A percentile compares a stretch with the other conserved stretches of the same genome.
These are phyloP conservation scores for Vitis hybrid DNA, from an alignment of 177 flowering plant genomes.

Conservation along the genomic window DNA sequence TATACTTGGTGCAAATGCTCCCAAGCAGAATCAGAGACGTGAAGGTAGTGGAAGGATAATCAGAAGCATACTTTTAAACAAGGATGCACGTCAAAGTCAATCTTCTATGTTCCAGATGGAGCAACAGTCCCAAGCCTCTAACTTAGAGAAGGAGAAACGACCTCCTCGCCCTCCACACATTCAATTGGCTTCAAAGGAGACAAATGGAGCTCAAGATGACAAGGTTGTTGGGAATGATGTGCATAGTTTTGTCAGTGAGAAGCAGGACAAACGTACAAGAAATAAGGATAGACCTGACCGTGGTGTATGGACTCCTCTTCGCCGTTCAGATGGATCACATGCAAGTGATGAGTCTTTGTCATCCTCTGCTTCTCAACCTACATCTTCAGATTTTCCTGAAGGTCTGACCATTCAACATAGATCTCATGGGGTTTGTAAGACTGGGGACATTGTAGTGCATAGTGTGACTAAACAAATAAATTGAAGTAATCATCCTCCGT, in stretches of 20 bases:
- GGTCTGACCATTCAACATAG: constrained; percentile 28
- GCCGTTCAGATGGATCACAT: constrained; percentile 68
- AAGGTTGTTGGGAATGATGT: constrained; percentile 37
- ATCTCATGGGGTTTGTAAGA: neutral
- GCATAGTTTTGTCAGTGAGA: constrained; percentile 43
- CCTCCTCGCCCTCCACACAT: constrained; percentile 53
- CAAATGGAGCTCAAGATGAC: constrained; percentile 51
- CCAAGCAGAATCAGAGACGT: constrained; percentile 54
- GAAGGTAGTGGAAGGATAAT: constrained; percentile 65
- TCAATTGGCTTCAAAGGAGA: constrained; percentile 35
- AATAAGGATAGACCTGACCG: constrained; percentile 83
- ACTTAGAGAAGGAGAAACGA: constrained; percentile 58
- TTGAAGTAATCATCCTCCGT: neutral
- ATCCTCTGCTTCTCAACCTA: constrained; percentile 39
- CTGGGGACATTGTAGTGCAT: neutral
- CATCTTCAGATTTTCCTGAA: constrained; percentile 42
- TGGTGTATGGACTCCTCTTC: constrained; percentile 78
- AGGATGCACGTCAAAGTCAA: constrained; percentile 50
- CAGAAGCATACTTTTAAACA: constrained; percentile 62
- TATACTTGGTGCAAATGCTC: constrained; percentile 25
- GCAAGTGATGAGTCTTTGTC: constrained; percentile 64
- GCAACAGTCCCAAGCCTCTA: constrained; percentile 36
- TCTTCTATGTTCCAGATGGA: constrained; percentile 40
- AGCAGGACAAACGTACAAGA: constrained; percentile 59
- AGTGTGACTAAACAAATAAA: no score